Conservation (phyloP, 2,329 filamentous ascomycete species). For the Emydomyces testavorans region DNA sequence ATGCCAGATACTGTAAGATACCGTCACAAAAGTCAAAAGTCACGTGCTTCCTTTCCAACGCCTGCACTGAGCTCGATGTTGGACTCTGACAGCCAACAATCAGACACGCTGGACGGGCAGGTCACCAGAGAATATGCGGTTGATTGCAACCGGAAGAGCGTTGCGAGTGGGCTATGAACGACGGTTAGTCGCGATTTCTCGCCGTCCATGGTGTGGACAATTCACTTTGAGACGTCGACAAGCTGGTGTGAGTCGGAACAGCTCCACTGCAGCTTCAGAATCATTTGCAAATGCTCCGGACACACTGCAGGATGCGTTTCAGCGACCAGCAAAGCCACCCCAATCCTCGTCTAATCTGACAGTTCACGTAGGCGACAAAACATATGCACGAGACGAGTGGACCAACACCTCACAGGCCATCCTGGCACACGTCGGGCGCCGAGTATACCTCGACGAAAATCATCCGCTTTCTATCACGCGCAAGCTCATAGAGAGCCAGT, state of each 20-base stretch:
- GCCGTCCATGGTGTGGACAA: not conserved
- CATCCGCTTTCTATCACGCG: constrained; percentile 87
- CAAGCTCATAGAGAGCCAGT: constrained; percentile 81
- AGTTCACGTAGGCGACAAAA: constrained; percentile 40
- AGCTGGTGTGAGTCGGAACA: constrained; percentile 17
- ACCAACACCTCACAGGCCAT: constrained; percentile 75
- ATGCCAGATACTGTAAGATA: not conserved
- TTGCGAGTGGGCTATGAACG: constrained; percentile 28
- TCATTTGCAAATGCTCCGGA: constrained; percentile 2
- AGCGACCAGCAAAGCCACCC: constrained; percentile 17
- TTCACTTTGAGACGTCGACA: not conserved
- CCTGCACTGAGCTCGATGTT: not conserved
- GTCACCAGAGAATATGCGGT: constrained; percentile 24
- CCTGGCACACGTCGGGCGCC: constrained; percentile 58
- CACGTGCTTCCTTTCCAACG: not conserved
- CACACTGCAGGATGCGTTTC: constrained; percentile 9
- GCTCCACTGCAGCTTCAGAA: constrained; percentile 23
- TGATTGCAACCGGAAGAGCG: constrained; percentile 31
- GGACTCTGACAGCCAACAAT: not conserved
- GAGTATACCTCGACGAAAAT: constrained; percentile 78
- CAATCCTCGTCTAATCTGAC: constrained; percentile 39
- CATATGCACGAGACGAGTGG: constrained; percentile 63
- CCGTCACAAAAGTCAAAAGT: not conserved
- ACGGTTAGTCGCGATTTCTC: constrained; percentile 23
- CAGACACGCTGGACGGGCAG: not conserved